Evolutionary conservation across 768 basidiomycete genomes (phyloP).

Genomic region (Mycena vitilis): DNA sequence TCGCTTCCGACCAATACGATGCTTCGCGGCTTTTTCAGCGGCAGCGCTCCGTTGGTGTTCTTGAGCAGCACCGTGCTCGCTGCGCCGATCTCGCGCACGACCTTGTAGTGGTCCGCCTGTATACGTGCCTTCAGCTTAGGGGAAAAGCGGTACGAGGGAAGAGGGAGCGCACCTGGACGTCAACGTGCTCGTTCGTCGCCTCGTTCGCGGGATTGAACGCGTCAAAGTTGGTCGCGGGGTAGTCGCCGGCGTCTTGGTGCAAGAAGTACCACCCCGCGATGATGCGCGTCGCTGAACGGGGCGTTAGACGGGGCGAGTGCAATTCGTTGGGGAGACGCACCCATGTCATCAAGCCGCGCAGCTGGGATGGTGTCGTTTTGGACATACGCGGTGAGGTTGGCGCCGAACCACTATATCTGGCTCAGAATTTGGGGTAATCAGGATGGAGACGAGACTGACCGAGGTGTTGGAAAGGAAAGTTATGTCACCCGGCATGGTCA

Average conservation of each 20-base stretch:
- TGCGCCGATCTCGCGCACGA: constrained; percentile 80
- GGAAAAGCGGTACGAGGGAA: too few relatives aligned
- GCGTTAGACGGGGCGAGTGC: constrained; percentile 28
- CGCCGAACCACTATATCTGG: constrained; percentile 66
- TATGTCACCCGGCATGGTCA: constrained; percentile 78
- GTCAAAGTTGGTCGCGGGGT: constrained; percentile 79
- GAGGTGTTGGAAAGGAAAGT: constrained; percentile 46
- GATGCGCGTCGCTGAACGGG: constrained; percentile 71
- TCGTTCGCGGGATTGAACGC: constrained; percentile 65
- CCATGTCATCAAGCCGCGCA: constrained; percentile 82
- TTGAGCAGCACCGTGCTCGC: constrained; percentile 83
- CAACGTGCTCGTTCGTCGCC: constrained; percentile 67
- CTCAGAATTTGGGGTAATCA: constrained; percentile 56
- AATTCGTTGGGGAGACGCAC: constrained; percentile 40
- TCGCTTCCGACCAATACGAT: constrained; percentile 74
- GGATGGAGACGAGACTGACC: constrained; percentile 26
- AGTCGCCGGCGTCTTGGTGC: constrained; percentile 70
- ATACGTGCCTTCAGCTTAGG: too few relatives aligned
- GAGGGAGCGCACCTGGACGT: constrained; percentile 56
- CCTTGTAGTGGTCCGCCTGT: constrained; percentile 68
- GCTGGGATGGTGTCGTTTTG: constrained; percentile 77
- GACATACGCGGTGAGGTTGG: constrained; percentile 75
- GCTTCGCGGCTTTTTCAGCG: constrained; percentile 69
- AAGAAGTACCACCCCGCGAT: constrained; percentile 78
- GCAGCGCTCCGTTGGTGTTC: constrained; percentile 68